phyloP scores from a whole-genome alignment of 2,329 filamentous ascomycete genomes.

The Tolypocladium ophioglossoides region DNA sequence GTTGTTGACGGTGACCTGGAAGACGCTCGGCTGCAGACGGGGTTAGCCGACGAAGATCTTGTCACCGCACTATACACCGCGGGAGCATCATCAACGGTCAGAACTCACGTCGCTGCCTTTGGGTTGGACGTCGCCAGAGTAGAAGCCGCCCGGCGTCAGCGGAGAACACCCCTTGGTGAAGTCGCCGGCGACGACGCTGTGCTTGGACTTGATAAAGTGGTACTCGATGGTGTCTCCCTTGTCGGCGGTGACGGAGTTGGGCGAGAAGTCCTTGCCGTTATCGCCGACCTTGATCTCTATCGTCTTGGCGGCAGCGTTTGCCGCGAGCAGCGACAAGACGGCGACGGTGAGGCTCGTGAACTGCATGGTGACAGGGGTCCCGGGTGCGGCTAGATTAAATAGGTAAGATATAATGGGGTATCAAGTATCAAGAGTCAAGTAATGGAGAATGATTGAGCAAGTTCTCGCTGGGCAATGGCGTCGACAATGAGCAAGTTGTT shows the following conservation, averaged over 20 bases:
- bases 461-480: neutral
- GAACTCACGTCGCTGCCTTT: neutral
- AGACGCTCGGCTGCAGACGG: constrained; percentile 6
- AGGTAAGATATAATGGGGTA: neutral
- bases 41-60: constrained; percentile 2
- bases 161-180: constrained; percentile 39
- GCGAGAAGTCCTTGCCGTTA: constrained; percentile 25
- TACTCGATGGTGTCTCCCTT: constrained; percentile 38
- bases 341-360: constrained; percentile 4
- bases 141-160: constrained; percentile 7
- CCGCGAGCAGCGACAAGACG: constrained; percentile 6
- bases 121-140: constrained; percentile 5
- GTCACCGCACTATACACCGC: too few species aligned
- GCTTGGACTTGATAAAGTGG: constrained; percentile 35
- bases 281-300: constrained; percentile 34
- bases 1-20: constrained; percentile 15
- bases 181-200: constrained; percentile 33
- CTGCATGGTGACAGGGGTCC: constrained; percentile 6
- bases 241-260: constrained; percentile 30
- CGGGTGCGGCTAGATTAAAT: neutral
- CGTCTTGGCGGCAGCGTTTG: constrained; percentile 23
- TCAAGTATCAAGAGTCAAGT: neutral
- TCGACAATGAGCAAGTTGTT: neutral
- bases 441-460: neutral
- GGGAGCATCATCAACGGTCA: too few species aligned